Evolutionary conservation across 805 yeast species (phyloP).

Genomic region (Pichia ethanolica): DNA sequence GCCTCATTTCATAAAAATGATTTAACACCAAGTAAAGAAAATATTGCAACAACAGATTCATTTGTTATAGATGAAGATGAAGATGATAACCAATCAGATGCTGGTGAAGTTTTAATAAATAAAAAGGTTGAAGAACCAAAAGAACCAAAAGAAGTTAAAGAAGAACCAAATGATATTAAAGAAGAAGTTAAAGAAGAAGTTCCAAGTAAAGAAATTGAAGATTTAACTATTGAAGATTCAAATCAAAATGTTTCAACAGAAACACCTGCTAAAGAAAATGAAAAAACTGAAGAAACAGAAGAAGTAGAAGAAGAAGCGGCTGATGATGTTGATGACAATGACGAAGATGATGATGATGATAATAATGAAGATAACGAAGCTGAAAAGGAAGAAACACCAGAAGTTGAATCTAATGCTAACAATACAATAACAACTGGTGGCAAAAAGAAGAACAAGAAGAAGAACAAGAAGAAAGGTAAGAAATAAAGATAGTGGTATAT

Average conservation of each 20-base stretch:
- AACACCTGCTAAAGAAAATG: constrained; percentile 3
- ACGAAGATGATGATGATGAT: background rate
- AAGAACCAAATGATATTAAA: constrained; percentile 10
- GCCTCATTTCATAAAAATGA: constrained; percentile 1
- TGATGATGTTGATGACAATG: background rate
- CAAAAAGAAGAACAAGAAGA: constrained; percentile 4
- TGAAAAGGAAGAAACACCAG: background rate
- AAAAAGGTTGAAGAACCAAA: constrained; percentile 5
- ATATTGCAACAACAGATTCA: constrained; percentile 18
- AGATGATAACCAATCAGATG: background rate
- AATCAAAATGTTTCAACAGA: background rate
- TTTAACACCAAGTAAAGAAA: constrained; percentile 11
- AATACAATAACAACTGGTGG: background rate
- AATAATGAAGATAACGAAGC: constrained; percentile 7
- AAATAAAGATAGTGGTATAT: background rate
- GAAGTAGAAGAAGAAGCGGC: constrained; percentile 8
- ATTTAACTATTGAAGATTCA: background rate
- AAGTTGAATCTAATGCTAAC: background rate
- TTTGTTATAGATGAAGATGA: constrained; percentile 25
- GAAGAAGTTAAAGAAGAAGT: background rate
- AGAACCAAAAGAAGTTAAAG: constrained; percentile 6
- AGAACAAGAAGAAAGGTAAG: constrained; percentile 15
- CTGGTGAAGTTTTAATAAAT: constrained; percentile 19
- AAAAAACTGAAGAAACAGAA: constrained; percentile 5
- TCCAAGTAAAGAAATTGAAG: constrained; percentile 1